Base-by-base conservation (phyloP, 2,329 filamentous ascomycete genomes). In the Xylariaceae sp. region DNA sequence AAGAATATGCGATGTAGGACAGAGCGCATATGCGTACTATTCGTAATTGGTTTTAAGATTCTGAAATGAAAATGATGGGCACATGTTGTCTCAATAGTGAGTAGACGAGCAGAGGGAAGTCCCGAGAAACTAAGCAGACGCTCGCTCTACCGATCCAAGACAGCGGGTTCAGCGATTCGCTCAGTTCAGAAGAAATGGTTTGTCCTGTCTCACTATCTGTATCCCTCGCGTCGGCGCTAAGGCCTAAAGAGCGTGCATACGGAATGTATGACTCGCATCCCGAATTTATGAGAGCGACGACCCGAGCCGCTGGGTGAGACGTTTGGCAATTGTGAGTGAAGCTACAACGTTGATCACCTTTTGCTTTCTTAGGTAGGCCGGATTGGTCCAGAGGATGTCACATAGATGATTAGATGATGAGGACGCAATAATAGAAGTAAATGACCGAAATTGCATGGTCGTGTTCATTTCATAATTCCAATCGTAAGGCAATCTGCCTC, bases 401-500 rank as follows among this genome's bases (percentile, higher is more conserved):
- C n/a, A n/a, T n/a, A n/a, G n/a, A n/a, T n/a, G n/a, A n/a, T n/a
- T n/a, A n/a, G n/a, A n/a, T n/a, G n/a, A n/a, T n/a, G n/a, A n/a
- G 23, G n/a, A 24, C 31, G 8, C 1, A 28, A 44, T 29, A 34
- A 11, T 31, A 51, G 23, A 55, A 33, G n/a, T n/a, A 31, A 56
- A 48, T 47, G 53, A 58, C 54, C 61, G 59, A 61, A 53, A 54
- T 56, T 40, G 49, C 17, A 33, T 53, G 53, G 41, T 54, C 52
- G 43, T 59, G 37, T 53, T 56, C 23, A 61, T 51, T 48, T 40
- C 46, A 9, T 57, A 29, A 56, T 46, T 37, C 52, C 52, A 19
- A 40, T 57, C 56, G 34, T 36, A 21, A 61, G 41, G 37, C 34
- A 57, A 41, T 58, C 56, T 58, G 60, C 60, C 64, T 53, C 43